A percentile compares a stretch with the other conserved stretches of the same genome.
Conservation (phyloP, 2,329 filamentous ascomycete species). For the Fusarium falciforme region DNA sequence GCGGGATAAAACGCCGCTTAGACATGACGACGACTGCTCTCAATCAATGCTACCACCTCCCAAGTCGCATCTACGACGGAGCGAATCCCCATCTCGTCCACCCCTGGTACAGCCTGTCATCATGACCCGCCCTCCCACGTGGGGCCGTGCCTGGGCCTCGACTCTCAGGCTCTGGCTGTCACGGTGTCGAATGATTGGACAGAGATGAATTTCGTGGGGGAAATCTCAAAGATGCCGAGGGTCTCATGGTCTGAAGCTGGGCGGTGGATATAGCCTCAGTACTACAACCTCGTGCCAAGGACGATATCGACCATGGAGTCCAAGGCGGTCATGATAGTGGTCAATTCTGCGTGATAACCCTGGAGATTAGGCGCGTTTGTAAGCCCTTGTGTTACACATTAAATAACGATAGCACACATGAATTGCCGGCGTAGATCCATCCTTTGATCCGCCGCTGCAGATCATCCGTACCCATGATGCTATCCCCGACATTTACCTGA, state of each 20-base stretch:
- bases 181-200: slow-evolving; percentile 42
- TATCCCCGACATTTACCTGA: background rate
- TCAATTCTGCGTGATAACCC: background rate
- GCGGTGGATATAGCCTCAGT: background rate
- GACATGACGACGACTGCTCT: background rate
- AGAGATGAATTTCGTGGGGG: background rate
- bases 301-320: background rate
- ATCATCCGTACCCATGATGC: background rate
- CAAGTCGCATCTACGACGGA: background rate
- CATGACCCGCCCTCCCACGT: slow-evolving; percentile 29
- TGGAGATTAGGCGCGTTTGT: background rate
- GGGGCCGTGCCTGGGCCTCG: slow-evolving; percentile 13
- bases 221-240: background rate
- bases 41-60: background rate
- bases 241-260: background rate
- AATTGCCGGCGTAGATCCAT: background rate
- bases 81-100: background rate
- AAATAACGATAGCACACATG: background rate
- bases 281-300: background rate
- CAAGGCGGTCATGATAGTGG: background rate
- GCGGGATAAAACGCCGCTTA: background rate
- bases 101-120: slow-evolving; percentile 12
- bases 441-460: background rate
- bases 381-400: background rate
- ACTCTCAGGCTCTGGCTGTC: background rate